phyloP scores from a whole-genome alignment of 2,329 filamentous ascomycete genomes.

The Ceratocystis ficicola region DNA sequence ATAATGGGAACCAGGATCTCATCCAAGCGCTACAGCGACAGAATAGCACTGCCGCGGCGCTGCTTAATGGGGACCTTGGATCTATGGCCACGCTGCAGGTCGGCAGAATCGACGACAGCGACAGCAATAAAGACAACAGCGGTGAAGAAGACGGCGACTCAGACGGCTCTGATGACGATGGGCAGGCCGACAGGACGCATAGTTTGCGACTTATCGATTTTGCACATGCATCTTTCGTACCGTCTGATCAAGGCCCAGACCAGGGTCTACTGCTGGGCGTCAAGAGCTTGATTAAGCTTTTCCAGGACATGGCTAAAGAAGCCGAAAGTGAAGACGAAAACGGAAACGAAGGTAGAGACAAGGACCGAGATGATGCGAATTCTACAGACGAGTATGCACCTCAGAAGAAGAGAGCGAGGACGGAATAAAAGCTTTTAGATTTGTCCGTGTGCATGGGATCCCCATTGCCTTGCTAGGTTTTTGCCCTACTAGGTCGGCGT shows the following conservation, averaged over 20 bases:
- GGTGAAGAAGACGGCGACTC: constrained; percentile 30
- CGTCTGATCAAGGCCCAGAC: constrained; percentile 63
- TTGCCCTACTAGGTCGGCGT: not conserved
- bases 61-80: constrained; percentile 37
- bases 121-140: constrained; percentile 30
- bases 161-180: constrained; percentile 39
- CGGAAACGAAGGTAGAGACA: not conserved
- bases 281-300: constrained; percentile 56
- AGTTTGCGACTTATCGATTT: constrained; percentile 89
- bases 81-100: constrained; percentile 23
- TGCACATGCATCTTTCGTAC: constrained; percentile 77
- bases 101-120: constrained; percentile 21
- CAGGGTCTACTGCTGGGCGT: constrained; percentile 71
- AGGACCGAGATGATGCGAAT: not conserved
- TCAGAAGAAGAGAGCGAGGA: constrained; percentile 6
- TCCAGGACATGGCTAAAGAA: constrained; percentile 48
- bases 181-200: constrained; percentile 45
- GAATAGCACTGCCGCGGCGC: constrained; percentile 43
- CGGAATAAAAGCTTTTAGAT: constrained; percentile 11
- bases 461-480: not conserved
- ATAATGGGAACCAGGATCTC: constrained; percentile 24
- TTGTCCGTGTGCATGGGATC: constrained; percentile 2
- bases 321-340: not conserved
- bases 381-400: not conserved
- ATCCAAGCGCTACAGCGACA: constrained; percentile 29